Evolutionary conservation across 139 green algal genomes (phyloP), one percentile per base, ranked within the genome.

Genomic region (Chlorella sp.): DNA sequence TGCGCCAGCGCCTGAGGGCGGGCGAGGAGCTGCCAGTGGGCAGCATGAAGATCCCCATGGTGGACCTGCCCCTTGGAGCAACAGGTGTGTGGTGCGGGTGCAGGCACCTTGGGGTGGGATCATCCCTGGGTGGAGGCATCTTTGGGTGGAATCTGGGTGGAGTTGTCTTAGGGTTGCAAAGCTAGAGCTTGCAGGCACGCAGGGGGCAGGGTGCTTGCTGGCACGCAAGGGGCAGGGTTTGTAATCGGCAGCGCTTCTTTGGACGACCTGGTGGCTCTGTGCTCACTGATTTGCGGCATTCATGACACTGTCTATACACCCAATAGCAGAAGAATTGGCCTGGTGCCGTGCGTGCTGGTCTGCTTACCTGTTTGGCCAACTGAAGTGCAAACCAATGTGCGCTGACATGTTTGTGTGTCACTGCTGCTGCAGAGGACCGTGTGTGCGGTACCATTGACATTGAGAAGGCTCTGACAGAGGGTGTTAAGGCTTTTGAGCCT

Each of bases 361-460:
- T 14, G 42, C 42, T 55, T 55, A 14, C 42, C 6, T 6, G 42
- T 14, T 24, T 14, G 10, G 10, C 6, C 42, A 24, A 55, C 42
- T 10, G 42, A 55, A 10, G 42, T 26, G 17, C 10, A 55, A 55
- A 17, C 10, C 10, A 26, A 17, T 17, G 42, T 55, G 42, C 17
- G 42, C 10, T 26, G 42, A 17, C 10, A 17, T 55, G 42, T 55
- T 10, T 55, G 42, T 55, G 42, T 55, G 42, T 55, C n/a, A n/a
- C 14, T 62, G 5, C 76, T 24, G 89, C 90, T 27, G 94, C 90
- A 27, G 93, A 97, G 86, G 93, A 97, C 81, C 78, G 92, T 32
- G 93, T 97, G 64, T 97, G 93, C 80, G 93, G 93, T 30, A 97
- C 91, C 67, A 97, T 97, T 70, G 91, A 97, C 79, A 96, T 97